Conservation (phyloP, 805 yeast genomes). For the Sugiyamaella floridensis region DNA sequence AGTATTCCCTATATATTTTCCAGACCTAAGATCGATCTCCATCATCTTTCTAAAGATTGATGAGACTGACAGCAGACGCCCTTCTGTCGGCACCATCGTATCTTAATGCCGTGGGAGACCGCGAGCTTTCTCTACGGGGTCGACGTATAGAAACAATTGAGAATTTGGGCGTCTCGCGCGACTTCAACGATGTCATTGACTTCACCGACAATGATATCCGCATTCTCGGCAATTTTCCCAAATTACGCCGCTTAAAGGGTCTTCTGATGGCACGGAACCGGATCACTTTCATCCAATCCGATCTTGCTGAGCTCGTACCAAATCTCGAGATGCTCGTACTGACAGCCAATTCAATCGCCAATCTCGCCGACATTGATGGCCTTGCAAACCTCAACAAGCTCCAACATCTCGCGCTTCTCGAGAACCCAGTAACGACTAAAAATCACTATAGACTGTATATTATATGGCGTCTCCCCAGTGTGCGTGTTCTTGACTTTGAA, state of each 20-base stretch:
- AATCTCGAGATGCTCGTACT: constrained; percentile 48
- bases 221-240: constrained; percentile 46
- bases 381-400: constrained; percentile 39
- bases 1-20: too few relatives aligned
- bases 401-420: constrained; percentile 43
- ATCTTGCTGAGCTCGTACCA: constrained; percentile 35
- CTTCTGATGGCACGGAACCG: constrained; percentile 60
- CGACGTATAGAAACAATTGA: constrained; percentile 39
- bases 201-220: constrained; percentile 68
- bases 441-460: constrained; percentile 53
- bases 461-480: constrained; percentile 55
- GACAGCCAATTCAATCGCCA: constrained; percentile 43
- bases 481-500: constrained; percentile 61
- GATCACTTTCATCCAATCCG: constrained; percentile 38
- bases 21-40: not conserved
- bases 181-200: constrained; percentile 54
- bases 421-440: constrained; percentile 49
- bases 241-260: constrained; percentile 38
- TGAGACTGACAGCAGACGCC: constrained; percentile 52
- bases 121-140: constrained; percentile 37
- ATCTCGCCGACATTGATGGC: constrained; percentile 39
- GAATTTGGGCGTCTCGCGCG: constrained; percentile 36
- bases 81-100: constrained; percentile 46
- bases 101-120: constrained; percentile 38
- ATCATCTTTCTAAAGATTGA: constrained; percentile 18